These are phyloP conservation scores for Xerocomellus intermedius DNA, from an alignment of 768 basidiomycete species.

Conservation along the genomic window DNA sequence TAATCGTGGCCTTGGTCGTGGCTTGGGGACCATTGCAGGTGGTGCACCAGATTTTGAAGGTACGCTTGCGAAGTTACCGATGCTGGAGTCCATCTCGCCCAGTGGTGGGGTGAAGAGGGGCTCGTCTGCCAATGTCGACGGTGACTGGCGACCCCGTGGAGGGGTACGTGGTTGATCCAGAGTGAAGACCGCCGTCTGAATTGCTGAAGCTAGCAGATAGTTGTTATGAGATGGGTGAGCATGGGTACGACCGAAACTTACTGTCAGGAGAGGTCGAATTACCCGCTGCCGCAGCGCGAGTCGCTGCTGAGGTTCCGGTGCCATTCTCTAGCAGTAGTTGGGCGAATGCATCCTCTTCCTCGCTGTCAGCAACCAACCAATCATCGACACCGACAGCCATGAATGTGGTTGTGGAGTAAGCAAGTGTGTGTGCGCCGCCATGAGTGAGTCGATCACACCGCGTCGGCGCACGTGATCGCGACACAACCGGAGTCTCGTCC, in stretches of 20 bases:
- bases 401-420: neutral
- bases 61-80: constrained; percentile 15
- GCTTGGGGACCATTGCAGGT: neutral
- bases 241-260: constrained; percentile 2
- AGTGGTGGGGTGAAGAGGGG: constrained; percentile 32
- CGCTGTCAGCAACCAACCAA: constrained; percentile 53
- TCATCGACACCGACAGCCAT: constrained; percentile 25
- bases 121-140: neutral
- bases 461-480: constrained; percentile 28
- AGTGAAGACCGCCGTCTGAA: constrained; percentile 22
- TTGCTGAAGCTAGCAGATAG: constrained; percentile 9
- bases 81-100: constrained; percentile 1
- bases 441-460: constrained; percentile 1
- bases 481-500: neutral
- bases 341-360: constrained; percentile 31
- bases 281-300: neutral
- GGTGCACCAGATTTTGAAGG: constrained; percentile 5
- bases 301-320: neutral
- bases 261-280: constrained; percentile 2
- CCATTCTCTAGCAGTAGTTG: neutral
- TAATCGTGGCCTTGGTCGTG: constrained; percentile 35
- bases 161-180: constrained; percentile 15
- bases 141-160: constrained; percentile 4
- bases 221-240: neutral
- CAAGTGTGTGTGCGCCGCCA: neutral